Evolutionary conservation across 768 basidiomycete genomes (phyloP).

Genomic region (Thelephora ganbajun): DNA sequence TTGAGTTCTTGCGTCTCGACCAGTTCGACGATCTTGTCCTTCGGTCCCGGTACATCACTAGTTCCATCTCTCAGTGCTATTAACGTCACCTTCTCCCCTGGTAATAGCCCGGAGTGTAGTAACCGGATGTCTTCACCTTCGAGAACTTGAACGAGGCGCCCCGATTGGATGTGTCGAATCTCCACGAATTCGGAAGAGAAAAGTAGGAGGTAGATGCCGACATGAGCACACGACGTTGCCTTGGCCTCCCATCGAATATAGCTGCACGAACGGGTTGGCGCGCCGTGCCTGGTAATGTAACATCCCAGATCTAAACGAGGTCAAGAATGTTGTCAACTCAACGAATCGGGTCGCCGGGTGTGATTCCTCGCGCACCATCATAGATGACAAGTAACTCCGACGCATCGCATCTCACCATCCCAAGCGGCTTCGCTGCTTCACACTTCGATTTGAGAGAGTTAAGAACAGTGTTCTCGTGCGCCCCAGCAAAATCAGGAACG

Average conservation of each 20-base stretch:
- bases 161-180: constrained; percentile 48
- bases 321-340: neutral
- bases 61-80: constrained; percentile 44
- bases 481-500: constrained; percentile 44
- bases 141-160: constrained; percentile 71
- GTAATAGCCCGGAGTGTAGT: constrained; percentile 28
- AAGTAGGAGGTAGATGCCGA: constrained; percentile 52
- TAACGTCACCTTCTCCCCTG: constrained; percentile 31
- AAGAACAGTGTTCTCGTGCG: constrained; percentile 25
- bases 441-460: constrained; percentile 43
- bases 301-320: constrained; percentile 50
- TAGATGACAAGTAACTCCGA: constrained; percentile 59
- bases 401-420: constrained; percentile 40
- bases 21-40: constrained; percentile 55
- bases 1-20: constrained; percentile 51
- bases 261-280: constrained; percentile 41
- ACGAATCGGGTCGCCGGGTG: neutral
- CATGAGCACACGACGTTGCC: constrained; percentile 45
- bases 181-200: constrained; percentile 69
- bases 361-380: constrained; percentile 39
- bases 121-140: constrained; percentile 59
- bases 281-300: constrained; percentile 60
- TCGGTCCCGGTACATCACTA: constrained; percentile 34
- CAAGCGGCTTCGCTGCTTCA: constrained; percentile 47
- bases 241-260: constrained; percentile 73